Evolutionary conservation across 2,329 filamentous ascomycete genomes (phyloP), one percentile per base, ranked within the genome.

Genomic region (Metarhizium humberi): DNA sequence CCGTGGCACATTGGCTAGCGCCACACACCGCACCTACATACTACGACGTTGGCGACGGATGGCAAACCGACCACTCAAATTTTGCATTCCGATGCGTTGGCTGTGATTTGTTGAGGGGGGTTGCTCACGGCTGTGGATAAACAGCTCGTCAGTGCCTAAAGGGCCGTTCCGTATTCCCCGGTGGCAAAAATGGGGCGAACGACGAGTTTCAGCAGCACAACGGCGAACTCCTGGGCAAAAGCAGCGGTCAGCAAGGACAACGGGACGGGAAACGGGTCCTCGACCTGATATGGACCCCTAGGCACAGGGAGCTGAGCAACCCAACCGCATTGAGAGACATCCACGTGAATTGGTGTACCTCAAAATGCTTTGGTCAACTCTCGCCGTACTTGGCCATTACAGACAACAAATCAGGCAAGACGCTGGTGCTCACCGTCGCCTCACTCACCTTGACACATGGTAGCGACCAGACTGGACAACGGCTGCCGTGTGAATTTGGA

Each of bases 301-400:
- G 34, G 20, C 34, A 54, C 14, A 14, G 49, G 40, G 29, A 45
- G 13, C 20, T 18, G 49, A 45, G 32, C 50, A 30, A 43, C 40
- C 34, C 54, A 52, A 53, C 54, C 50, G 50, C 45, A 55, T 55
- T 25, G 46, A 55, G 46, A 30, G 25, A 20, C 14, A 36, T 52
- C 32, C 54, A 56, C 51, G 51, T 54, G 51, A 56, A 56, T 46
- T 14, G 29, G n/a, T 38, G 20, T 40, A 6, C 47, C 47, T 53
- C 30, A 49, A 49, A 53, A 42, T 34, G 40, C 2, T 48, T 50
- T 18, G 47, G 50, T 11, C 32, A 32, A 34, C 10, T 52, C 32
- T 52, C 40, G 20, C 49, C 34, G n/a, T 51, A 20, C n/a, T 40
- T 29, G 30, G 50, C 30, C 8, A n/a, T 43, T 42, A 30, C 29